These are phyloP conservation scores for Musa troglodytarum DNA, from an alignment of 176 grass and related monocot genomes.

Conservation along the genomic window DNA sequence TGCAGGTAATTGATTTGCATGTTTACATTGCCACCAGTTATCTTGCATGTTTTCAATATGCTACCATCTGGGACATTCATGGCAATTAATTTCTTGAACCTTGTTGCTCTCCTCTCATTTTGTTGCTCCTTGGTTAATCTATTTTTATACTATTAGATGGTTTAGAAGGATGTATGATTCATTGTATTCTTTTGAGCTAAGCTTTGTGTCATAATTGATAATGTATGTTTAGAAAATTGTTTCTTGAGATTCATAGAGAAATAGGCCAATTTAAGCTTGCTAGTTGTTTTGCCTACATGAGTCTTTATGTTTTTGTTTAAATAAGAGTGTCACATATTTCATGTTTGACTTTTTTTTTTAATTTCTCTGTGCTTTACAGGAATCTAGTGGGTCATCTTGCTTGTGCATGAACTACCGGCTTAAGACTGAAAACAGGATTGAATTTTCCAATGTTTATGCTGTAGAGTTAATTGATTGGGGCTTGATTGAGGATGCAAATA, in stretches of 20 bases:
- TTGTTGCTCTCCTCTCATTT: background rate
- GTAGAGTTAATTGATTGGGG: constrained; percentile 61
- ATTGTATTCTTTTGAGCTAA: background rate
- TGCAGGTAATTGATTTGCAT: background rate
- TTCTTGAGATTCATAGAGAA: background rate
- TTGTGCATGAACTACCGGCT: constrained; percentile 35
- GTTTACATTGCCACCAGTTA: background rate
- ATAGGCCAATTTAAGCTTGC: background rate
- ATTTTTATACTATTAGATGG: background rate
- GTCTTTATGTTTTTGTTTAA: background rate
- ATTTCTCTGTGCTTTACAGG: constrained; percentile 30
- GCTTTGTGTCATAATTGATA: background rate
- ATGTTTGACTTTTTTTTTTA: background rate
- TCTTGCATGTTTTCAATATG: background rate
- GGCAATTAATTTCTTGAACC: background rate
- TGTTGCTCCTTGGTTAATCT: background rate
- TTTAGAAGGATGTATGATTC: no score
- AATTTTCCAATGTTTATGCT: constrained; percentile 72
- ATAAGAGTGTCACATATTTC: background rate
- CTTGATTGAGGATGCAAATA: constrained; percentile 33
- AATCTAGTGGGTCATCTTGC: constrained; percentile 34
- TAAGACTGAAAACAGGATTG: constrained; percentile 41
- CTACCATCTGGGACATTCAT: background rate
- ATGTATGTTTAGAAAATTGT: background rate
- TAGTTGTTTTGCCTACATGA: background rate